These are phyloP conservation scores for Fusarium chaquense DNA, from an alignment of 2,329 filamentous ascomycete species.

Conservation along the genomic window DNA sequence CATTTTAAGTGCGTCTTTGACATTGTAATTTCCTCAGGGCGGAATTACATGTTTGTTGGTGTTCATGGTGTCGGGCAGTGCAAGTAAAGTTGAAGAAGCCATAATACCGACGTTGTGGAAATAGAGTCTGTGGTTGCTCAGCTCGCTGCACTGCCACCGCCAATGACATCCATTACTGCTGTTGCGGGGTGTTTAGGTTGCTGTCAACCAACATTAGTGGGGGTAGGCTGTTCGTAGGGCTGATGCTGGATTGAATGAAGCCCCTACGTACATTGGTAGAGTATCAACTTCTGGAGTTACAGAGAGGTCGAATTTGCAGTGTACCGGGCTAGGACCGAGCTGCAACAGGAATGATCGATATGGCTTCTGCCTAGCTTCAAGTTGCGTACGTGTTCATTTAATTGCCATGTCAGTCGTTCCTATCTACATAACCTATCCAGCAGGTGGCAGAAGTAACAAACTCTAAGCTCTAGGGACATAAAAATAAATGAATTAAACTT, in stretches of 20 bases:
- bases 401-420: too few species aligned
- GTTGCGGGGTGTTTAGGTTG: neutral
- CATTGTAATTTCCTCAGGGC: neutral
- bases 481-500: too few species aligned
- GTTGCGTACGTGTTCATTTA: too few species aligned
- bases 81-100: neutral
- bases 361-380: too few species aligned
- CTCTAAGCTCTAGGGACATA: too few species aligned
- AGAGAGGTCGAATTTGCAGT: neutral
- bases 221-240: conserved; percentile 21
- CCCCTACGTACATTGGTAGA: too few species aligned
- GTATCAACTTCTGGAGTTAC: too few species aligned
- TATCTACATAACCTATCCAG: too few species aligned
- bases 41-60: neutral
- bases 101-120: conserved; percentile 5
- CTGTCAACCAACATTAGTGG: neutral
- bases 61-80: conserved; percentile 20
- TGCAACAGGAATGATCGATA: too few species aligned
- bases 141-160: conserved; percentile 28
- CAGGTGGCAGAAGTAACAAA: too few species aligned
- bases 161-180: neutral
- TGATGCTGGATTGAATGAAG: neutral
- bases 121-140: neutral
- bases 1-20: conserved; percentile 32
- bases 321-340: neutral